These are phyloP conservation scores for Termitomyces sp. DNA, from an alignment of 768 basidiomycete species.

Conservation along the genomic window DNA sequence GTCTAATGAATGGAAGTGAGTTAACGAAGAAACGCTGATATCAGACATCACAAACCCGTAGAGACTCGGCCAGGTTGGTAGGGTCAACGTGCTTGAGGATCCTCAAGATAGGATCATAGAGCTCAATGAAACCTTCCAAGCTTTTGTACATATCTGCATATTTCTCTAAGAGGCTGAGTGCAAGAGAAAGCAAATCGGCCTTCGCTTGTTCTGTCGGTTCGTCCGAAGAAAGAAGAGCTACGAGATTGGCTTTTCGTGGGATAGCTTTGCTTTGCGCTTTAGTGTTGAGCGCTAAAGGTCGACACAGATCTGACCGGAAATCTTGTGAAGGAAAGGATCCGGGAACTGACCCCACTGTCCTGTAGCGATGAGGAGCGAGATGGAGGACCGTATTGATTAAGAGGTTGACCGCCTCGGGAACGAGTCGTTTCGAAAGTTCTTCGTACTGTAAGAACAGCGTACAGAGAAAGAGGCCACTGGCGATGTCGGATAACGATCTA, in stretches of 20 bases:
- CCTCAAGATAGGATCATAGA: conserved; percentile 65
- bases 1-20: conserved; percentile 35
- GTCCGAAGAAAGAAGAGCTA: conserved; percentile 33
- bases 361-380: conserved; percentile 63
- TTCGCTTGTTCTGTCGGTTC: conserved; percentile 60
- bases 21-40: conserved; percentile 6
- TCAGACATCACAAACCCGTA: conserved; percentile 46
- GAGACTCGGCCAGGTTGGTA: conserved; percentile 39
- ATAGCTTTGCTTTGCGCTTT: conserved; percentile 38
- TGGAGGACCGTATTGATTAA: conserved; percentile 65
- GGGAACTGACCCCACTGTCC: conserved; percentile 46
- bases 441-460: conserved; percentile 87
- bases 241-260: conserved; percentile 45
- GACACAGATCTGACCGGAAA: conserved; percentile 49
- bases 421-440: conserved; percentile 73
- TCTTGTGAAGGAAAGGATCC: conserved; percentile 73
- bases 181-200: conserved; percentile 61
- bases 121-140: conserved; percentile 80
- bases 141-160: conserved; percentile 78
- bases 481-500: conserved; percentile 68
- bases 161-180: conserved; percentile 59
- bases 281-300: conserved; percentile 33
- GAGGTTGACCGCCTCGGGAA: conserved; percentile 90
- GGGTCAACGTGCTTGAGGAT: conserved; percentile 54
- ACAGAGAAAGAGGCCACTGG: conserved; percentile 86